Evolutionary conservation across 495 filamentous ascomycete genomes (phyloP).

Genomic region (Hypoxylon cercidicola): DNA sequence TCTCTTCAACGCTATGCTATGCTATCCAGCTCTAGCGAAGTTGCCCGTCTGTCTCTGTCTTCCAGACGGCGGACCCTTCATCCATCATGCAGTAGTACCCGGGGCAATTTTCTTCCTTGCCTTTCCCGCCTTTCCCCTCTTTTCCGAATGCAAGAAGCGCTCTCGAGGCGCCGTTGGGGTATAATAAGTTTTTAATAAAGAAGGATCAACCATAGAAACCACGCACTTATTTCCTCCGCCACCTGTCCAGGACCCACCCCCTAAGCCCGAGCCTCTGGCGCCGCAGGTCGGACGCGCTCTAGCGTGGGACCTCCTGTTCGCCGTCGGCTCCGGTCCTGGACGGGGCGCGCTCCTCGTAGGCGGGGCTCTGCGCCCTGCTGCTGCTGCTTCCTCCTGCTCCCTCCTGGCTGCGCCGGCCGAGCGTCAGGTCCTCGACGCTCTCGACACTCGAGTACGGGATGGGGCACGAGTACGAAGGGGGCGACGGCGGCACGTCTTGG

Average conservation of each 20-base stretch:
- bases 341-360: conserved; percentile 36
- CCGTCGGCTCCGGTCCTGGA: conserved; percentile 1
- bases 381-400: neutral
- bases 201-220: conserved; percentile 1
- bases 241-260: conserved; percentile 10
- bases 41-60: too few relatives aligned
- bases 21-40: too few relatives aligned
- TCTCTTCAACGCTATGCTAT: too few relatives aligned
- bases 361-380: conserved; percentile 20
- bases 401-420: conserved; percentile 25
- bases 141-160: conserved; percentile 22
- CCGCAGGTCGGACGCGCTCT: conserved; percentile 17
- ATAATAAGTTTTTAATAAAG: conserved; percentile 15
- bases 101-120: conserved; percentile 1
- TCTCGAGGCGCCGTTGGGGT: conserved; percentile 27
- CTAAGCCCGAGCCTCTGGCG: neutral
- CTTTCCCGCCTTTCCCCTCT: conserved; percentile 3
- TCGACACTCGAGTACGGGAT: conserved; percentile 38
- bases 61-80: too few relatives aligned
- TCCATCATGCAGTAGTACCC: too few relatives aligned
- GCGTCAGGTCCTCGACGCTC: conserved; percentile 38
- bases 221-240: conserved; percentile 6
- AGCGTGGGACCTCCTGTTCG: conserved; percentile 18
- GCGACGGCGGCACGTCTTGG: conserved; percentile 89
- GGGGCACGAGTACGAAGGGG: conserved; percentile 72